Conservation (phyloP, 164 flowering plant species). For the Platanus orientalis region DNA sequence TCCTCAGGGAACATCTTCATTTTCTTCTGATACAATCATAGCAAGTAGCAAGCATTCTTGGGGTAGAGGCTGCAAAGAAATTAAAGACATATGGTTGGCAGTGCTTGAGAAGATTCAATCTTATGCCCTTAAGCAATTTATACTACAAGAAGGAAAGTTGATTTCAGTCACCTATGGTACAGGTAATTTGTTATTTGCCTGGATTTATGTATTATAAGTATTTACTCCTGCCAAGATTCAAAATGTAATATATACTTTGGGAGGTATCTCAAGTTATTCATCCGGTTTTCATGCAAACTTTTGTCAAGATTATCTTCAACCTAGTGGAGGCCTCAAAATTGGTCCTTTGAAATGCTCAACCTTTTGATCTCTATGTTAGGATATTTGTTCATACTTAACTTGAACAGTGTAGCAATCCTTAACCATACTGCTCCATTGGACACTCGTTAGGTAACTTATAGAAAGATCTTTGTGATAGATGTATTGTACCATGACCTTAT, state of each 20-base stretch:
- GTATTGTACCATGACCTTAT: no score
- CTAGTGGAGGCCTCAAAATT: not conserved
- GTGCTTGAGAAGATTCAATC: slow-evolving; percentile 59
- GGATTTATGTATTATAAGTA: not conserved
- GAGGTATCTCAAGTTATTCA: no score
- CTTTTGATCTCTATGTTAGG: not conserved
- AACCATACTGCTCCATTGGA: no score
- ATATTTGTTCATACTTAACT: not conserved
- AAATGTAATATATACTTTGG: not conserved
- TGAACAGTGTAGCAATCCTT: not conserved
- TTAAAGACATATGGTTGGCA: slow-evolving; percentile 76
- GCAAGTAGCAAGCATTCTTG: slow-evolving; percentile 26
- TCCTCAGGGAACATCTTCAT: slow-evolving; percentile 25
- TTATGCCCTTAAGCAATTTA: slow-evolving; percentile 57
- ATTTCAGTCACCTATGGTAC: slow-evolving; percentile 72
- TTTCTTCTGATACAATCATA: slow-evolving; percentile 26
- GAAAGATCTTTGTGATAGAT: no score
- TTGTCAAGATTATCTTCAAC: no score
- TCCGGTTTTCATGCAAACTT: no score
- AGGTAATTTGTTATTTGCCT: slow-evolving; percentile 44
- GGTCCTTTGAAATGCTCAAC: slow-evolving; percentile 1
- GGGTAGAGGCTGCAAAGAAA: slow-evolving; percentile 31
- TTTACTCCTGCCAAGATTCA: not conserved
- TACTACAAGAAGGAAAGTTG: slow-evolving; percentile 80
- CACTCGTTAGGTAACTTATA: no score